Conservation (phyloP, 768 basidiomycete species). For the Amanita thiersii region DNA sequence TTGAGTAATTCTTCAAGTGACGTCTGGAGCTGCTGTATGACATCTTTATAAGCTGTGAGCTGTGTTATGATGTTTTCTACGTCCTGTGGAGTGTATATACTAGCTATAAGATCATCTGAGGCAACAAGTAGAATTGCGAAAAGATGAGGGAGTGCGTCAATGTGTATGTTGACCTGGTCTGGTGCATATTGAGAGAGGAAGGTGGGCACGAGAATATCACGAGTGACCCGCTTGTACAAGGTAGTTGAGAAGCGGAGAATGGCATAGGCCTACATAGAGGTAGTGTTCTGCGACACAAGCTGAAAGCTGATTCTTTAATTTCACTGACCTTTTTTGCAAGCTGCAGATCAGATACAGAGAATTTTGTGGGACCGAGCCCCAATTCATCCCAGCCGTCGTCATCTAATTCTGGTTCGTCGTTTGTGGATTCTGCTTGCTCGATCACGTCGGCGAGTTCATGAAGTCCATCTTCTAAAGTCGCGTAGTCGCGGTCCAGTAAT, state of each 20-base stretch:
- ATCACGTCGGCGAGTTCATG: constrained; percentile 52
- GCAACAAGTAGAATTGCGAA: constrained; percentile 46
- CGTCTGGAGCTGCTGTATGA: constrained; percentile 28
- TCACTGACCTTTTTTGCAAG: constrained; percentile 47
- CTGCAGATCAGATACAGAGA: constrained; percentile 43
- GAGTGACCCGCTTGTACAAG: constrained; percentile 53
- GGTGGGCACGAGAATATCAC: constrained; percentile 35
- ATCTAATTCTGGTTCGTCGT: constrained; percentile 24
- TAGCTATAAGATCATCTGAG: constrained; percentile 61
- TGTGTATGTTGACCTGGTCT: constrained; percentile 16
- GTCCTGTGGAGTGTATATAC: constrained; percentile 60
- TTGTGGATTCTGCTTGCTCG: constrained; percentile 24
- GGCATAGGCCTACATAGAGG: constrained; percentile 39
- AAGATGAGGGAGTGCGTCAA: constrained; percentile 43
- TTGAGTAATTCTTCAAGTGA: constrained; percentile 23
- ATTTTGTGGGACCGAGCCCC: constrained; percentile 34
- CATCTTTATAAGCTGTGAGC: constrained; percentile 26
- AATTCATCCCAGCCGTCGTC: constrained; percentile 64
- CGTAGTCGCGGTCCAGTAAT: constrained; percentile 42
- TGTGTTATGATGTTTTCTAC: constrained; percentile 29
- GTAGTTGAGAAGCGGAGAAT: constrained; percentile 51
- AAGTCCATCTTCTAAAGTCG: constrained; percentile 52
- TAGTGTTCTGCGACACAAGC: constrained; percentile 3
- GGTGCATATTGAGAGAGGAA: constrained; percentile 11
- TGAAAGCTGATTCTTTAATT: not conserved